These are phyloP conservation scores for Metschnikowia lachancei DNA, from an alignment of 805 yeast genomes.

Conservation along the genomic window DNA sequence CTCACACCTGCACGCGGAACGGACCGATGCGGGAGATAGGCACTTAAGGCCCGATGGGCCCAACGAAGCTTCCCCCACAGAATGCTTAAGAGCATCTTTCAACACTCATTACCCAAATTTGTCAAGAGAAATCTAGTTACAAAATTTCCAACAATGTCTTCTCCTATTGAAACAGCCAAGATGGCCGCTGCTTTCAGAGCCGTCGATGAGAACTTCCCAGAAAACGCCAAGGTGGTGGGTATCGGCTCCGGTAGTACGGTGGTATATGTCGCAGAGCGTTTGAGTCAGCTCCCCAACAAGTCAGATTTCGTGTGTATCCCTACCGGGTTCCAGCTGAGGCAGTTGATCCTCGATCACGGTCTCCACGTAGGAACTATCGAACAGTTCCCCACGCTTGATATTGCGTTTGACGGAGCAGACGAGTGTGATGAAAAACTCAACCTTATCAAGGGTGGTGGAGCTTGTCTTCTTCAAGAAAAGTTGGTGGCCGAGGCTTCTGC, in stretches of 20 bases:
- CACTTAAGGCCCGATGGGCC: neutral
- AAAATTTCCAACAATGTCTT: neutral
- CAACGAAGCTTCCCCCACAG: constrained; percentile 3
- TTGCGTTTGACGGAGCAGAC: constrained; percentile 98
- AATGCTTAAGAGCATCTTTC: constrained; percentile 1
- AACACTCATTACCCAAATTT: neutral
- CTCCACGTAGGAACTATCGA: constrained; percentile 77
- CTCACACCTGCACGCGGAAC: constrained; percentile 1
- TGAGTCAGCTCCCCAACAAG: constrained; percentile 65
- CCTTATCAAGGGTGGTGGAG: constrained; percentile 98
- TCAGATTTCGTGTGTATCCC: constrained; percentile 75
- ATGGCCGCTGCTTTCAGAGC: constrained; percentile 88
- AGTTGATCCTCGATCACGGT: constrained; percentile 78
- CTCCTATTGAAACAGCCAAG: constrained; percentile 72
- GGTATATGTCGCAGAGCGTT: constrained; percentile 92
- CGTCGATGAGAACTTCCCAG: constrained; percentile 80
- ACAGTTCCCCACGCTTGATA: constrained; percentile 76
- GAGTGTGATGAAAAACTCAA: constrained; percentile 82
- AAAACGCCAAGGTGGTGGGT: constrained; percentile 72
- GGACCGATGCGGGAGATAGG: constrained; percentile 1
- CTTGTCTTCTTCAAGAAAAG: constrained; percentile 94
- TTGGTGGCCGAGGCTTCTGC: constrained; percentile 80
- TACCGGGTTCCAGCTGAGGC: constrained; percentile 94
- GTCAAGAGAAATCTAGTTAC: neutral
- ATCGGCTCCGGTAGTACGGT: constrained; percentile 98